Percentiles rank a stretch among this genome's conserved stretches.
These are phyloP conservation scores for Vitis hybrid DNA, from an alignment of 177 flowering plant species.

Conservation along the genomic window DNA sequence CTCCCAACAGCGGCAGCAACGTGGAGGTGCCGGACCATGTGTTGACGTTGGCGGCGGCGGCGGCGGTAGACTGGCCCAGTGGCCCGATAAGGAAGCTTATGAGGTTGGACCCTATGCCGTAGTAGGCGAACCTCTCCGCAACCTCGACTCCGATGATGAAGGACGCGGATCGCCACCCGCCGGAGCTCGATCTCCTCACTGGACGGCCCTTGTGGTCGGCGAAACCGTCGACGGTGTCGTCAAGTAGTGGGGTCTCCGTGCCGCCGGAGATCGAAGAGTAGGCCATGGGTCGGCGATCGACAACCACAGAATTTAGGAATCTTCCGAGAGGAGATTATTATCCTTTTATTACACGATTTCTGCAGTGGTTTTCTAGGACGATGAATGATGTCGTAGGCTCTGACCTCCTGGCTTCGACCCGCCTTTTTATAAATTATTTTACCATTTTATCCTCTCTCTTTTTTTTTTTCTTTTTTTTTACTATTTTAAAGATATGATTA, in stretches of 20 bases:
- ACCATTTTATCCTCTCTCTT: too few species aligned
- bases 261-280: too few species aligned
- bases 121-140: conserved; percentile 33
- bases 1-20: conserved; percentile 25
- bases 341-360: too few species aligned
- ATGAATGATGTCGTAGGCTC: too few species aligned
- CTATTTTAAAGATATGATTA: too few species aligned
- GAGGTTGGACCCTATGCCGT: conserved; percentile 21
- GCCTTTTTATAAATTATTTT: too few species aligned
- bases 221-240: conserved; percentile 14
- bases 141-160: conserved; percentile 31
- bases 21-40: conserved; percentile 24
- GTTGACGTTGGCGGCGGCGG: conserved; percentile 29
- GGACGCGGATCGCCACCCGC: conserved; percentile 22
- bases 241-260: not conserved
- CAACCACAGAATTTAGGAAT: too few species aligned
- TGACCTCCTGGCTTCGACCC: too few species aligned
- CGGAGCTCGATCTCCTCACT: conserved; percentile 14
- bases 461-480: too few species aligned
- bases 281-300: too few species aligned
- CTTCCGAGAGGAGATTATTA: too few species aligned
- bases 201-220: conserved; percentile 22
- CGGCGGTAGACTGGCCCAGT: conserved; percentile 28
- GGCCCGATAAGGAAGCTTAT: conserved; percentile 22
- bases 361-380: too few species aligned